phyloP scores from a whole-genome alignment of 805 yeast species.

The Candida ulmi region DNA sequence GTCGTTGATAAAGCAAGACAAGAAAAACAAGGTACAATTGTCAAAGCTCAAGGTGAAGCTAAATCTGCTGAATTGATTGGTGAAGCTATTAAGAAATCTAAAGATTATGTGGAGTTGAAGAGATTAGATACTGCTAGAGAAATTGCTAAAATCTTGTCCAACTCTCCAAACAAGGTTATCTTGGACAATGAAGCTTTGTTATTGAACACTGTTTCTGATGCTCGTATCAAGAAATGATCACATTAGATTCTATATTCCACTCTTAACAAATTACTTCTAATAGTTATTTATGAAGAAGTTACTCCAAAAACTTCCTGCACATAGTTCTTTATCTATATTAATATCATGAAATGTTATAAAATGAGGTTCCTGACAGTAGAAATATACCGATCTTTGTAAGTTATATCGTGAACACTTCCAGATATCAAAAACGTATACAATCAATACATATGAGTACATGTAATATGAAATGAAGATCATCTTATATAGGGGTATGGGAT shows the following conservation, averaged over 20 bases:
- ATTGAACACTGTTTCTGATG: constrained; percentile 81
- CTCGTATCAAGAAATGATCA: constrained; percentile 40
- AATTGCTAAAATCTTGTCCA: constrained; percentile 79
- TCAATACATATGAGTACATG: too few species aligned
- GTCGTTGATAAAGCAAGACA: constrained; percentile 95
- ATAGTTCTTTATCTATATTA: background rate
- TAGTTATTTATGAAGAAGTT: too few species aligned
- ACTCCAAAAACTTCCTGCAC: background rate
- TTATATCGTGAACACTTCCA: too few species aligned
- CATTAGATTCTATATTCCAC: too few species aligned
- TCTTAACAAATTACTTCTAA: background rate
- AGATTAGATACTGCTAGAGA: constrained; percentile 96
- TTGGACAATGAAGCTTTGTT: constrained; percentile 89
- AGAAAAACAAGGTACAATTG: constrained; percentile 95
- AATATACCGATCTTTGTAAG: too few species aligned
- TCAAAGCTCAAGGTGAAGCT: constrained; percentile 98
- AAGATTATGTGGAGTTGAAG: constrained; percentile 93
- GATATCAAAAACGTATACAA: too few species aligned
- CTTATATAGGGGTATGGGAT: too few species aligned
- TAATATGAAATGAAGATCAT: too few species aligned
- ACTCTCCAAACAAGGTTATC: constrained; percentile 86
- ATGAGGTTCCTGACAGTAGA: too few species aligned
- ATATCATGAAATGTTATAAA: background rate
- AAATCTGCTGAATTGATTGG: constrained; percentile 96
- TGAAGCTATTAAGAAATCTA: constrained; percentile 96